A percentile compares a stretch with the other conserved stretches of the same genome.
phyloP scores from a whole-genome alignment of 2,329 filamentous ascomycete species.

The Alternaria triticimaculans region DNA sequence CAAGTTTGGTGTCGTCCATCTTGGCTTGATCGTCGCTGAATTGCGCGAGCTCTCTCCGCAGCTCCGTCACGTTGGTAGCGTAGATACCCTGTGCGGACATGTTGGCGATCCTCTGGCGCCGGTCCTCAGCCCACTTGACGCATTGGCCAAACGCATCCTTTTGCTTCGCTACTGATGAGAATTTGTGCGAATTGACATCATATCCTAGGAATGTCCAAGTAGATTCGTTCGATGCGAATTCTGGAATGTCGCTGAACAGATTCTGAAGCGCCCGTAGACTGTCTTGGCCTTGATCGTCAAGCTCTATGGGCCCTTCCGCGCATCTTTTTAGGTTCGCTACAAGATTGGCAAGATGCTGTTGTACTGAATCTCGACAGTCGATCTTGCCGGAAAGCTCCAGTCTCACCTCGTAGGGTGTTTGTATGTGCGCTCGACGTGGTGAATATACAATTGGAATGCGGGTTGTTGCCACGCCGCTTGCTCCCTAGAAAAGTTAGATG shows the following conservation, averaged over 20 bases:
- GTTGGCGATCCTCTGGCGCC: neutral
- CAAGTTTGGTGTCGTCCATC: neutral
- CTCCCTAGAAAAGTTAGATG: neutral
- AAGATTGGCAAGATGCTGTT: neutral
- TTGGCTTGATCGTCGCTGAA: neutral
- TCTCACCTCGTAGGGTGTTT: neutral
- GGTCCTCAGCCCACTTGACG: neutral
- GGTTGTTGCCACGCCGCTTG: neutral
- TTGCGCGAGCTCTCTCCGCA: neutral
- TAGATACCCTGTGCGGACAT: neutral
- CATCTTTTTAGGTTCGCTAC: neutral
- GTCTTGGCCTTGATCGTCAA: neutral
- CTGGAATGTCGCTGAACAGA: neutral
- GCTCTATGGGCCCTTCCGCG: neutral
- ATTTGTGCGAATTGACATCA: too few relatives aligned
- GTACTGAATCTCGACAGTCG: neutral
- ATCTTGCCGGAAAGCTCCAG: neutral
- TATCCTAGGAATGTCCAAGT: neutral
- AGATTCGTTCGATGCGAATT: neutral
- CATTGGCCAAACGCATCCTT: neutral
- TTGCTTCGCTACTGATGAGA: neutral
- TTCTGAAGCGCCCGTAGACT: neutral
- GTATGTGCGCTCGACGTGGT: neutral
- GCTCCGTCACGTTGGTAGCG: neutral
- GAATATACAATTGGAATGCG: neutral